A percentile compares a stretch with the other conserved stretches of the same genome.
These are phyloP conservation scores for Boechera retrofracta DNA, from an alignment of 345 rosid species.

Conservation along the genomic window DNA sequence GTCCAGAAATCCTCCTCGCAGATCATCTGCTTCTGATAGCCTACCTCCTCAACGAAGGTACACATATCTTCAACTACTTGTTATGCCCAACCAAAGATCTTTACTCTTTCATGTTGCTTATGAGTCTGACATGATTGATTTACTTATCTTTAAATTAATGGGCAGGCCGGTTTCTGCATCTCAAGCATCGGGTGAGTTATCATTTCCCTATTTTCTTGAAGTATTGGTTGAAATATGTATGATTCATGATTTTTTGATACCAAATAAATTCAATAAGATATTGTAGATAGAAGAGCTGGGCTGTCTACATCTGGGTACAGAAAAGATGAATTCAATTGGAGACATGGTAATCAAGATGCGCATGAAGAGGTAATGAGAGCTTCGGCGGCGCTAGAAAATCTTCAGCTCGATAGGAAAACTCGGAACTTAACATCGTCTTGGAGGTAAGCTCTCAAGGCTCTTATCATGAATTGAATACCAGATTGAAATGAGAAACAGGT, in stretches of 20 bases:
- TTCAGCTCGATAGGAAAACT: slow-evolving; percentile 93
- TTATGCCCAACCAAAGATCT: background rate
- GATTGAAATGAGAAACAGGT: background rate
- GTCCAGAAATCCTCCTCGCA: slow-evolving; percentile 67
- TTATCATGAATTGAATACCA: background rate
- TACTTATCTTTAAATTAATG: slow-evolving; percentile 18
- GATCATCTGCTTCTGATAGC: slow-evolving; percentile 85
- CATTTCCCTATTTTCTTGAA: slow-evolving; percentile 5
- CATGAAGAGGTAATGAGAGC: slow-evolving; percentile 79
- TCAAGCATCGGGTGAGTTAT: slow-evolving; percentile 73
- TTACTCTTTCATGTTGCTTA: slow-evolving; percentile 21
- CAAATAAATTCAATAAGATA: slow-evolving; percentile 28
- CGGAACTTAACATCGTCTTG: slow-evolving; percentile 84
- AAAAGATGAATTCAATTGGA: slow-evolving; percentile 86
- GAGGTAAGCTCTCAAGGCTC: slow-evolving; percentile 63
- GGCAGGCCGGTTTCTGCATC: slow-evolving; percentile 62
- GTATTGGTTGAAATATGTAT: slow-evolving; percentile 1
- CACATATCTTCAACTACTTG: slow-evolving; percentile 15
- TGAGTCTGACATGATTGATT: slow-evolving; percentile 25
- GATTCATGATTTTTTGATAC: slow-evolving; percentile 25
- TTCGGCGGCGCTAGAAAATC: slow-evolving; percentile 86
- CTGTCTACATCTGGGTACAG: slow-evolving; percentile 72
- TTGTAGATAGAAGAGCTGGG: slow-evolving; percentile 83
- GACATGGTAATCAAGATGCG: slow-evolving; percentile 68
- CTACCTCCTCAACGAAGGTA: slow-evolving; percentile 95